A percentile compares a stretch with the other conserved stretches of the same genome.
Evolutionary conservation across 768 basidiomycete genomes (phyloP).

Genomic region (Podaxis sp.): DNA sequence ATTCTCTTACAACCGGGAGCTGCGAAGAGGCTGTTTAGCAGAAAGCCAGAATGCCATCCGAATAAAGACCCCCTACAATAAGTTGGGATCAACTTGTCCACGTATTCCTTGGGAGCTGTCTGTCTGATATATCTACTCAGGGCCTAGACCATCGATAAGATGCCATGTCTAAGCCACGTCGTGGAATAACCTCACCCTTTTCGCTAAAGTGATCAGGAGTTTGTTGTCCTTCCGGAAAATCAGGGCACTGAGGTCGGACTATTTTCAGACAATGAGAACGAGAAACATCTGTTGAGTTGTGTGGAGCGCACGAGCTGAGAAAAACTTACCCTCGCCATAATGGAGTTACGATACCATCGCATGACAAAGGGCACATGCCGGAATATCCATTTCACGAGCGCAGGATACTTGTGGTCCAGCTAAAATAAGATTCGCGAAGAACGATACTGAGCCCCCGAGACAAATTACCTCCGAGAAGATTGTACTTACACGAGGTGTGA

Average conservation of each 20-base stretch:
- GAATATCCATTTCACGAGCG: conserved; percentile 48
- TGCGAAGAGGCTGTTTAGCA: conserved; percentile 16
- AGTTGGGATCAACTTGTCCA: conserved; percentile 42
- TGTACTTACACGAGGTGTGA: conserved; percentile 40
- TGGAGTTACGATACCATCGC: conserved; percentile 40
- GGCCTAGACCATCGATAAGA: conserved; percentile 23
- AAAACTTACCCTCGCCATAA: conserved; percentile 41
- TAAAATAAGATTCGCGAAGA: conserved; percentile 14
- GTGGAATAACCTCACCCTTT: conserved; percentile 22
- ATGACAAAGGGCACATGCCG: conserved; percentile 46
- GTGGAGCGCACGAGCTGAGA: background rate
- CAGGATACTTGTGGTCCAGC: conserved; percentile 37
- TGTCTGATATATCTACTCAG: conserved; percentile 41
- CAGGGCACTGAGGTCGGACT: conserved; percentile 35
- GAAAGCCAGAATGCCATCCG: background rate
- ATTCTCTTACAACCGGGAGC: conserved; percentile 63
- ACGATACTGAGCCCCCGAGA: background rate
- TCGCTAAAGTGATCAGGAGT: conserved; percentile 23
- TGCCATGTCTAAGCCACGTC: background rate
- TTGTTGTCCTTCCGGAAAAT: conserved; percentile 37
- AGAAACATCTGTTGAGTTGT: background rate
- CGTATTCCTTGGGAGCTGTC: conserved; percentile 45
- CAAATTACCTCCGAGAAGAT: background rate
- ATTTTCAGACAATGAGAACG: background rate
- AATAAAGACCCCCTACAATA: conserved; percentile 32